phyloP scores from a whole-genome alignment of 148 eudicot genomes.

The Camellia granthamiana region DNA sequence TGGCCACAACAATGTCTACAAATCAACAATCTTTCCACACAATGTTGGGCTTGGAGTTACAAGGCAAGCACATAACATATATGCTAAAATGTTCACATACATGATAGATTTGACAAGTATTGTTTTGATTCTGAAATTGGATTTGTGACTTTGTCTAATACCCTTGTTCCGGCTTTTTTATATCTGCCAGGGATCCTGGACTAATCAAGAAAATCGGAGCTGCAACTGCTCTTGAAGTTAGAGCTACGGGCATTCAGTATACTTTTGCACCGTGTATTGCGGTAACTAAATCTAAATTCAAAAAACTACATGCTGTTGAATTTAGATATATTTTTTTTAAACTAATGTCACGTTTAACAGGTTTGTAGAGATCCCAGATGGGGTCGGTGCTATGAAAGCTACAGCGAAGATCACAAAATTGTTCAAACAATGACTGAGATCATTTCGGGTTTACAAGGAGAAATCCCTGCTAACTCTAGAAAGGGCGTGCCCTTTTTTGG shows the following conservation, averaged over 20 bases:
- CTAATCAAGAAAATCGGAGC: constrained; percentile 71
- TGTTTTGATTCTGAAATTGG: not conserved
- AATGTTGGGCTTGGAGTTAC: constrained; percentile 66
- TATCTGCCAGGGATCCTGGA: constrained; percentile 52
- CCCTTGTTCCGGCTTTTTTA: not conserved
- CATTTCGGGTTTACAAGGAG: constrained; percentile 69
- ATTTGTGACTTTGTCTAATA: not conserved
- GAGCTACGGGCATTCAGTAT: constrained; percentile 78
- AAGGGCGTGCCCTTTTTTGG: constrained; percentile 67
- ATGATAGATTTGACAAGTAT: not conserved
- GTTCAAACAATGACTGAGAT: constrained; percentile 71
- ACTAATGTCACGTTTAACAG: constrained; percentile 23
- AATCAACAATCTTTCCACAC: constrained; percentile 69
- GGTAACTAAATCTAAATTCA: constrained; percentile 26
- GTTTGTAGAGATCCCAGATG: constrained; percentile 85
- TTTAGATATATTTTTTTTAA: not conserved
- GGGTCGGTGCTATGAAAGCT: constrained; percentile 86
- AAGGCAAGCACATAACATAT: constrained; percentile 32
- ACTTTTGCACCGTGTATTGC: constrained; percentile 78
- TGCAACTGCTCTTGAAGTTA: constrained; percentile 77
- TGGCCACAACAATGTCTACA: constrained; percentile 66
- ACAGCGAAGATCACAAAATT: constrained; percentile 67
- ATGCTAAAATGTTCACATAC: not conserved
- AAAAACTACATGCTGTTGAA: not conserved
- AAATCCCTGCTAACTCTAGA: constrained; percentile 35